Evolutionary conservation across 148 eudicot genomes (phyloP).

Genomic region (Pouteria glomerata): DNA sequence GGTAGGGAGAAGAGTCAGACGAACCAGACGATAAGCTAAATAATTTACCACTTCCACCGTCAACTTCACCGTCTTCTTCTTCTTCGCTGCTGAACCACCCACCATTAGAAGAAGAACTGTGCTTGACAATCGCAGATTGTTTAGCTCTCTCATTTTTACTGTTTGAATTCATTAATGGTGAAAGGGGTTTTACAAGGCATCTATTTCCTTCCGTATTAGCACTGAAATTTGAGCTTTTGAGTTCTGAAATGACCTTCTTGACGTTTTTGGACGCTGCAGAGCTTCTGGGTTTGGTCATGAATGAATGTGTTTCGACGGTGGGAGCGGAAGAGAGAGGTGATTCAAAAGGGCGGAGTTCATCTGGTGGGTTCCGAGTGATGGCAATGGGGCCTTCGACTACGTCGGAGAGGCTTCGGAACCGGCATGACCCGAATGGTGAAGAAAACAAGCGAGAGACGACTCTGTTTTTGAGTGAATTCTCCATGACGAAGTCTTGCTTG

Average conservation of each 20-base stretch:
- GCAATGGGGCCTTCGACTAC: conserved; percentile 14
- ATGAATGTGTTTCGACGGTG: neutral
- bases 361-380: neutral
- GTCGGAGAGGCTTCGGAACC: neutral
- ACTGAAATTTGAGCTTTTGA: neutral
- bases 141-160: neutral
- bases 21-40: conserved; percentile 28
- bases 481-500: no score
- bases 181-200: neutral
- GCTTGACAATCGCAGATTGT: neutral
- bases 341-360: neutral
- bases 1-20: conserved; percentile 16
- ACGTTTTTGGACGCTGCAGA: neutral
- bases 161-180: neutral
- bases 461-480: neutral
- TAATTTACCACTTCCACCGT: conserved; percentile 8
- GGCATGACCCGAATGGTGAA: conserved; percentile 1
- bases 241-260: neutral
- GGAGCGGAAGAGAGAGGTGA: neutral
- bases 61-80: conserved; percentile 7
- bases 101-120: conserved; percentile 26
- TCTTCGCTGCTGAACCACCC: conserved; percentile 29
- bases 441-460: conserved; percentile 19
- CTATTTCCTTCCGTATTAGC: neutral
- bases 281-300: neutral